phyloP scores from a whole-genome alignment of 2,329 filamentous ascomycete species.

The Ascochyta lentis region DNA sequence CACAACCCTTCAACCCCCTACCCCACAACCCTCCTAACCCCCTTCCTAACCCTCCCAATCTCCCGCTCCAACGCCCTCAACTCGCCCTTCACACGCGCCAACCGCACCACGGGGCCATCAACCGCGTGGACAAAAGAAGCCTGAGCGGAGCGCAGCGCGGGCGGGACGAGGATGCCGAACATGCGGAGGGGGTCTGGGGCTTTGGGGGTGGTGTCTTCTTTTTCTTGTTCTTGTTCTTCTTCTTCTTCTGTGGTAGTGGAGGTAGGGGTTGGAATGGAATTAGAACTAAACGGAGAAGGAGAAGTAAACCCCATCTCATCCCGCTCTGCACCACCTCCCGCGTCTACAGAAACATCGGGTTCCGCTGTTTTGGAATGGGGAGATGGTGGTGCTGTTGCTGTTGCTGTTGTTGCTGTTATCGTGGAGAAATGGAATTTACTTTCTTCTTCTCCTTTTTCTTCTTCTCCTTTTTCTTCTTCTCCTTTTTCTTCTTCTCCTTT shows the following conservation, averaged over 20 bases:
- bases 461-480: background rate
- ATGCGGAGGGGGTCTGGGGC: constrained; percentile 61
- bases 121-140: constrained; percentile 62
- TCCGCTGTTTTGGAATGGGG: background rate
- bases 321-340: too few species aligned
- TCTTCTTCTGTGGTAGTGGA: background rate
- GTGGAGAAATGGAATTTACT: too few species aligned
- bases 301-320: too few species aligned
- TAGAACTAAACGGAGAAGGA: too few species aligned
- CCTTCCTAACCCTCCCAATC: constrained; percentile 64
- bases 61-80: constrained; percentile 73
- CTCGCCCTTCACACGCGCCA: constrained; percentile 64
- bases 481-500: background rate
- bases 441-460: background rate
- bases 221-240: background rate
- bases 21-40: constrained; percentile 45
- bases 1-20: too few species aligned
- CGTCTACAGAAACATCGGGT: background rate
- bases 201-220: constrained; percentile 1
- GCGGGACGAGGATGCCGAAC: constrained; percentile 63
- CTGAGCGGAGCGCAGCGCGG: constrained; percentile 64
- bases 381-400: background rate
- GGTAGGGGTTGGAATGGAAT: too few species aligned
- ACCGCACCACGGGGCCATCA: constrained; percentile 62
- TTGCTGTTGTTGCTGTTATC: too few species aligned